Percentiles rank a stretch among this genome's conserved stretches.
phyloP scores from a whole-genome alignment of 2,329 filamentous ascomycete species.

The Talaromyces sp. region DNA sequence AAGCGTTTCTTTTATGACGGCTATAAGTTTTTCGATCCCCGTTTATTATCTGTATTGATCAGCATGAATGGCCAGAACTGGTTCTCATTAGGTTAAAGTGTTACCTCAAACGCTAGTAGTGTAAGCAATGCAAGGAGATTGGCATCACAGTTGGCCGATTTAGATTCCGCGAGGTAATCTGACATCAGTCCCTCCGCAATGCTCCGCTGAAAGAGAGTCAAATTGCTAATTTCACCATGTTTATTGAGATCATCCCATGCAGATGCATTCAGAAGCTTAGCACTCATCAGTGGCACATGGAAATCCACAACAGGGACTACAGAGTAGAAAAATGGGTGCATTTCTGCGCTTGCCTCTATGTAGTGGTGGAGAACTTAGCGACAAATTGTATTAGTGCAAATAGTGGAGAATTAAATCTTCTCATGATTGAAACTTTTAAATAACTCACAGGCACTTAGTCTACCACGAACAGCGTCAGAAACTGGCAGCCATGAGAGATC shows the following conservation, averaged over 20 bases:
- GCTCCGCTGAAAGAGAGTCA: slow-evolving; percentile 13
- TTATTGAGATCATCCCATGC: slow-evolving; percentile 16
- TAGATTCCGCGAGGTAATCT: slow-evolving; percentile 4
- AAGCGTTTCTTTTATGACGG: slow-evolving; percentile 8
- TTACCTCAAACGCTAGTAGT: slow-evolving; percentile 8
- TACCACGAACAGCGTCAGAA: slow-evolving; percentile 10
- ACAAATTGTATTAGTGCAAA: neutral
- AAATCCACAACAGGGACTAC: slow-evolving; percentile 9
- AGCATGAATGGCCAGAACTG: neutral
- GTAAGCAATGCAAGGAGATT: slow-evolving; percentile 1
- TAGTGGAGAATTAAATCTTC: too few relatives aligned
- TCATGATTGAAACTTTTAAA: neutral
- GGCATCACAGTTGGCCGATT: slow-evolving; percentile 1
- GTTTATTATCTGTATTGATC: slow-evolving; percentile 11
- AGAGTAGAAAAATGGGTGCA: slow-evolving; percentile 15
- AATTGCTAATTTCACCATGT: slow-evolving; percentile 9
- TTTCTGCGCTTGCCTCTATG: slow-evolving; percentile 10
- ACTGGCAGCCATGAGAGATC: slow-evolving; percentile 11
- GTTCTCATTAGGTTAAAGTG: neutral
- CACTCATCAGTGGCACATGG: slow-evolving; percentile 15
- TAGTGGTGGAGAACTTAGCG: slow-evolving; percentile 15
- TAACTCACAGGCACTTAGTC: slow-evolving; percentile 14
- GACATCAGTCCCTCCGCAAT: slow-evolving; percentile 13
- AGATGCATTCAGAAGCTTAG: slow-evolving; percentile 17
- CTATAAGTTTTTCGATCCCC: slow-evolving; percentile 11